phyloP scores from a whole-genome alignment of 1,284 basidiomycete species.

The Singerocomus rubriflavus region DNA sequence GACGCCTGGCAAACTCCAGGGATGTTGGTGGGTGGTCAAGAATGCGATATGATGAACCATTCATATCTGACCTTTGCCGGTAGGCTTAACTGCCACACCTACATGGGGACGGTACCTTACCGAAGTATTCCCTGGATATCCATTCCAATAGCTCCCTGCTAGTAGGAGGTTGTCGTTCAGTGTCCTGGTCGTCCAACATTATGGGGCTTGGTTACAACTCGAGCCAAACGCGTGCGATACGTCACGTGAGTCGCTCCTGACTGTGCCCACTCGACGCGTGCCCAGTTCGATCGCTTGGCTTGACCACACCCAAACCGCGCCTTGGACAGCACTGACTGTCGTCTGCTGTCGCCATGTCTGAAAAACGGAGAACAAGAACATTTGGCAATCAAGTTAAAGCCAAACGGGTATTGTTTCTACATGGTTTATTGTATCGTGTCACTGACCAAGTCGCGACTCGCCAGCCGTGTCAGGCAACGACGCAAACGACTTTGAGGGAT shows the following conservation, averaged over 20 bases:
- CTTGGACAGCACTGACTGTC: not conserved
- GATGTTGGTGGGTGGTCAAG: slow-evolving; percentile 60
- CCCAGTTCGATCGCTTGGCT: not conserved
- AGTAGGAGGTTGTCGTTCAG: slow-evolving; percentile 12
- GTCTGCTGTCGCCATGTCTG: slow-evolving; percentile 17
- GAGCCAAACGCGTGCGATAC: slow-evolving; percentile 16
- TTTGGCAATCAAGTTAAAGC: slow-evolving; percentile 7
- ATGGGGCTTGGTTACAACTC: not conserved
- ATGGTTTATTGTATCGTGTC: not conserved
- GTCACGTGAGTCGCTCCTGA: slow-evolving; percentile 29
- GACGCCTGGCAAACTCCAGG: slow-evolving; percentile 70
- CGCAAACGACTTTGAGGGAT: slow-evolving; percentile 26
- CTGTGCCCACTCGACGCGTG: slow-evolving; percentile 2
- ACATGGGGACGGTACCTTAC: slow-evolving; percentile 29
- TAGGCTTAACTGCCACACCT: not conserved
- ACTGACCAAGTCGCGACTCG: slow-evolving; percentile 3
- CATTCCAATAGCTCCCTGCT: slow-evolving; percentile 34
- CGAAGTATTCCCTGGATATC: slow-evolving; percentile 55
- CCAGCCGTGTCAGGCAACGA: slow-evolving; percentile 19
- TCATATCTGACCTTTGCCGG: slow-evolving; percentile 49
- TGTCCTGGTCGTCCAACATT: slow-evolving; percentile 12
- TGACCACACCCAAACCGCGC: not conserved
- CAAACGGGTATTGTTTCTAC: slow-evolving; percentile 17
- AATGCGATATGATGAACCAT: slow-evolving; percentile 55
- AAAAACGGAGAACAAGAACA: slow-evolving; percentile 24